Evolutionary conservation across 129 eudicot genomes (phyloP), one percentile per base, ranked within the genome.

Genomic region (Lonicera japonica): DNA sequence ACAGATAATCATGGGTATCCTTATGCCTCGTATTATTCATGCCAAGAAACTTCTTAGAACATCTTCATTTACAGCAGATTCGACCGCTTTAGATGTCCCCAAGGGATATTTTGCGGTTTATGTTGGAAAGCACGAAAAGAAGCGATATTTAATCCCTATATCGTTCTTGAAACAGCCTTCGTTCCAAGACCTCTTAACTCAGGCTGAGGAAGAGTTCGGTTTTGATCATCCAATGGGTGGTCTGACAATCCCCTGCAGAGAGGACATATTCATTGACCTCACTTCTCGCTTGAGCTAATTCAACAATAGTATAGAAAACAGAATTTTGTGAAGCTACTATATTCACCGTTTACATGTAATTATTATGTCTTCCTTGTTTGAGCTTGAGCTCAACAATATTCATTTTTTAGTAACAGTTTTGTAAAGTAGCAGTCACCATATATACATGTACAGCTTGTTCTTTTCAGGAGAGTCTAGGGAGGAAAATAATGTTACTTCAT

Each of bases 151-250:
- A 11, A 63, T 79, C 20, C 77, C 80, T 10, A 16, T 70, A 10
- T 53, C 84, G 6, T 79, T 64, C 53, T 59, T 79, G 80, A 79
- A 67, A 41, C 65, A 79, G 36, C 66, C 70, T 58, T 66, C 59
- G 1, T 79, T 79, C 54, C 80, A 79, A 29, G 80, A 70, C 17
- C 22, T 79, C 70, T 56, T 74, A 4, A 18, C 19, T 17, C 83
- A 25, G 51, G 79, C 72, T 41, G 83, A 78, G 55, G 76, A 78
- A 52, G 83, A 73, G 21, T 79, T 56, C 20, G 83, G 83, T 4
- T 78, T 48, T 51, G 41, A 58, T 58, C 79, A 78, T 50, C 75
- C 83, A 20, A 73, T 69, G 72, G 83, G 83, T 8, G 65, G 75
- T 29, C 75, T 73, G 9, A 74, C 84, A 11, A 64, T 79, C 41